phyloP scores from a whole-genome alignment of 2,329 filamentous ascomycete genomes.

The Davidsoniella neocaledoniae region DNA sequence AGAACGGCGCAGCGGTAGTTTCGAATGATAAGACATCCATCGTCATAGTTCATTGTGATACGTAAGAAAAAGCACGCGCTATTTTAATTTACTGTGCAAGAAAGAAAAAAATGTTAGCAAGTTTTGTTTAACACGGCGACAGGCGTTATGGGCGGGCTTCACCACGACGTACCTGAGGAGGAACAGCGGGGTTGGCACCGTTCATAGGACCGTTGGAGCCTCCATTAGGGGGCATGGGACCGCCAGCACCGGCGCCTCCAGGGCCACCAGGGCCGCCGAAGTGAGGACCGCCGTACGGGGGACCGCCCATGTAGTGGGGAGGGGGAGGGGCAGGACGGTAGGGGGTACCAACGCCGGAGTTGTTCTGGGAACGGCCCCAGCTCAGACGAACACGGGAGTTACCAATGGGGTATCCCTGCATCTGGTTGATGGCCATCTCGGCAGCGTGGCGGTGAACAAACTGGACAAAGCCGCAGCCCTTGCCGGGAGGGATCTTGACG shows the following conservation, averaged over 20 bases:
- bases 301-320: slow-evolving; percentile 35
- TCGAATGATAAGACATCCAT: slow-evolving; percentile 10
- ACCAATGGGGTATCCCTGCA: slow-evolving; percentile 98
- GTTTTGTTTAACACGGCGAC: background rate
- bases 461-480: slow-evolving; percentile 97
- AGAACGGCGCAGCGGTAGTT: background rate
- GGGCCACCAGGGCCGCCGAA: slow-evolving; percentile 29
- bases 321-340: slow-evolving; percentile 77
- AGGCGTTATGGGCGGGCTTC: background rate
- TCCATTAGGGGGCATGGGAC: slow-evolving; percentile 22
- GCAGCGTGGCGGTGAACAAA: slow-evolving; percentile 97
- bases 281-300: slow-evolving; percentile 29
- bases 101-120: slow-evolving; percentile 5
- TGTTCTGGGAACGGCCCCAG: slow-evolving; percentile 98
- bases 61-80: slow-evolving; percentile 13
- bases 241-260: slow-evolving; percentile 24
- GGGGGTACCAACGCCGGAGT: slow-evolving; percentile 92
- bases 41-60: slow-evolving; percentile 13
- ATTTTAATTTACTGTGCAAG: slow-evolving; percentile 10
- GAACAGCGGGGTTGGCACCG: slow-evolving; percentile 22
- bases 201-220: slow-evolving; percentile 22
- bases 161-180: slow-evolving; percentile 22
- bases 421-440: slow-evolving; percentile 99
- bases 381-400: slow-evolving; percentile 95
- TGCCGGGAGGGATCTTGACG: slow-evolving; percentile 98